Evolutionary conservation across 2,329 filamentous ascomycete genomes (phyloP).

Genomic region (Phialocephala sp.): DNA sequence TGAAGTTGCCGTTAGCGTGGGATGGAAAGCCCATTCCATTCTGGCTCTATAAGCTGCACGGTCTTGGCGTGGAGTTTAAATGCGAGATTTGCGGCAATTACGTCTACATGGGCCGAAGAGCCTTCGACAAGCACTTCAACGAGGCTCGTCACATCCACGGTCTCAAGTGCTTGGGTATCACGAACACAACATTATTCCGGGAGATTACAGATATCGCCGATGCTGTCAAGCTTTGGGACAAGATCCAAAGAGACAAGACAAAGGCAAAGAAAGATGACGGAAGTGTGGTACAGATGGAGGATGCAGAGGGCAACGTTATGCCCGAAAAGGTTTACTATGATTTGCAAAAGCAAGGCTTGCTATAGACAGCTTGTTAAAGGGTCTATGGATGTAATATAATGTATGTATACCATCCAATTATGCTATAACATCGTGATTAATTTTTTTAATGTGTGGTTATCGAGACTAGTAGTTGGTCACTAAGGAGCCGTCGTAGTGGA

Average conservation of each 20-base stretch:
- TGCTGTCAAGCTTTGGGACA: conserved; percentile 87
- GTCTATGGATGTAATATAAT: conserved; percentile 22
- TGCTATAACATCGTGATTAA: neutral
- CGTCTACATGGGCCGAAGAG: conserved; percentile 96
- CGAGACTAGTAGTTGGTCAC: neutral
- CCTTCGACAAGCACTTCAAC: conserved; percentile 98
- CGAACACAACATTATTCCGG: conserved; percentile 86
- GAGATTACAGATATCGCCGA: conserved; percentile 95
- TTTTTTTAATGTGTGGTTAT: too few relatives aligned
- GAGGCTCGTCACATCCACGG: conserved; percentile 93
- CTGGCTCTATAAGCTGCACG: conserved; percentile 98
- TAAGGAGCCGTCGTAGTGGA: neutral
- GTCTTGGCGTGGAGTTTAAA: conserved; percentile 89
- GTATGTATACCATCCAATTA: conserved; percentile 17
- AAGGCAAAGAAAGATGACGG: conserved; percentile 77
- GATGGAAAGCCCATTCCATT: conserved; percentile 99
- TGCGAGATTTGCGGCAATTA: conserved; percentile 99
- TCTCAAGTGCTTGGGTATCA: conserved; percentile 91
- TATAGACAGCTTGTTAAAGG: conserved; percentile 51
- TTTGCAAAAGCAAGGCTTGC: conserved; percentile 86
- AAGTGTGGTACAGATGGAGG: conserved; percentile 97
- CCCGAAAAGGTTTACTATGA: conserved; percentile 98
- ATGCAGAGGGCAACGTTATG: conserved; percentile 97
- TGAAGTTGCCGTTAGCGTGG: conserved; percentile 96
- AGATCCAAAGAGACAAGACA: conserved; percentile 86